A percentile compares a stretch with the other conserved stretches of the same genome.
Conservation (phyloP, 352 stramenopile species). For the Phytophthora pluvialis region DNA sequence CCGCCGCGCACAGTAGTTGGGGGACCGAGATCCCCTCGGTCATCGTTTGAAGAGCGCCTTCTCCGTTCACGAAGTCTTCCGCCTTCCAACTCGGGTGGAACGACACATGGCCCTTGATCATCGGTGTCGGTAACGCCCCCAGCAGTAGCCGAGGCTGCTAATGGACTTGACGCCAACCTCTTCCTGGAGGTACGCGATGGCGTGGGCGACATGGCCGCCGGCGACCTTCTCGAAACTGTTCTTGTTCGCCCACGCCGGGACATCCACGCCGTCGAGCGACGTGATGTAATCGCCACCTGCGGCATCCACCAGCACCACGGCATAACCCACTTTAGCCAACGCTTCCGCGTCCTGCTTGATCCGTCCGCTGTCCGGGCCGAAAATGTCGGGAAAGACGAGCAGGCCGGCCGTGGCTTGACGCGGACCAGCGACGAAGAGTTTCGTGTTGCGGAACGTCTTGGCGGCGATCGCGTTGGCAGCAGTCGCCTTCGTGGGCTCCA, state of each 20-base stretch:
- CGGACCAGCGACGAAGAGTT: conserved; percentile 33
- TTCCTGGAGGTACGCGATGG: conserved; percentile 30
- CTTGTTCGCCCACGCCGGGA: conserved; percentile 33
- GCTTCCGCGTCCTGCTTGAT: conserved; percentile 43
- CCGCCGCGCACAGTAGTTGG: too few species aligned
- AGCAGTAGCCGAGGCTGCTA: too few species aligned
- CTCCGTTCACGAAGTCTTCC: too few species aligned
- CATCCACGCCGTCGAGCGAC: too few species aligned
- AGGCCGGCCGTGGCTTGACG: conserved; percentile 30
- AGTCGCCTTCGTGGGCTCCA: conserved; percentile 21
- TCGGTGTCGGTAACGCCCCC: too few species aligned
- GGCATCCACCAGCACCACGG: conserved; percentile 38
- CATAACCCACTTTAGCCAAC: conserved; percentile 42
- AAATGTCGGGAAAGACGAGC: too few species aligned
- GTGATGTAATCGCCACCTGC: conserved; percentile 32
- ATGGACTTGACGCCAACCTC: conserved; percentile 31
- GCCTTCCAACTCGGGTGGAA: too few species aligned
- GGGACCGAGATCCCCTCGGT: too few species aligned
- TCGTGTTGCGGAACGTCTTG: conserved; percentile 30
- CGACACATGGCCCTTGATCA: too few species aligned
- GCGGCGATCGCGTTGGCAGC: too few species aligned
- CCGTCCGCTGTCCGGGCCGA: too few species aligned
- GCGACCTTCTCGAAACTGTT: conserved; percentile 32
- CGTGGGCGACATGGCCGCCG: conserved; percentile 21
- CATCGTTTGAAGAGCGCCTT: too few species aligned